Conservation (phyloP, 2,329 filamentous ascomycete species). For the Penicillium corylophilum region DNA sequence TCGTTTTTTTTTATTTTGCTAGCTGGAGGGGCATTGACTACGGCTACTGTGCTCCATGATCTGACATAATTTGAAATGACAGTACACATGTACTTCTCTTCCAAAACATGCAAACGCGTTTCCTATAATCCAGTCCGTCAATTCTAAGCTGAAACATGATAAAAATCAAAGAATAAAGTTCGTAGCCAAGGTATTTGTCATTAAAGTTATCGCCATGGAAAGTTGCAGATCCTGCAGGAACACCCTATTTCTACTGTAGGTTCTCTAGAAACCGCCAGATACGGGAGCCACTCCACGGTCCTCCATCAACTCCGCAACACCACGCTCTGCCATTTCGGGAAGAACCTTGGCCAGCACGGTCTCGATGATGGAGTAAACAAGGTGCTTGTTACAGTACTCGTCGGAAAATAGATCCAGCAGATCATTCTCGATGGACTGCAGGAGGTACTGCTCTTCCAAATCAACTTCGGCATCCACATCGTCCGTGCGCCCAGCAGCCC, state of each 20-base stretch:
- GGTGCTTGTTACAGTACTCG: constrained; percentile 86
- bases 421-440: constrained; percentile 60
- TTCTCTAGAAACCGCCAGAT: constrained; percentile 14
- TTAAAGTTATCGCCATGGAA: background rate
- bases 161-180: background rate
- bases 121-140: background rate
- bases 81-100: background rate
- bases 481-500: constrained; percentile 7
- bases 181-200: background rate
- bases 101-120: background rate
- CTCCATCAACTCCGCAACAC: constrained; percentile 69
- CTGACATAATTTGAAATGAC: background rate
- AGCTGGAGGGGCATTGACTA: background rate
- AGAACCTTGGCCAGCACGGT: constrained; percentile 76
- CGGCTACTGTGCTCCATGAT: background rate
- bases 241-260: constrained; percentile 1
- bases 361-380: constrained; percentile 81
- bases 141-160: background rate
- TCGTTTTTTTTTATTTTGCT: background rate
- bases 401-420: constrained; percentile 76
- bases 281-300: constrained; percentile 57
- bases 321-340: constrained; percentile 76
- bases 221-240: background rate
- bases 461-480: constrained; percentile 20
- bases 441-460: constrained; percentile 51